A percentile compares a stretch with the other conserved stretches of the same genome.
phyloP scores from a whole-genome alignment of 208 protist genomes.

The Leptomonas pyrrhocoris region DNA sequence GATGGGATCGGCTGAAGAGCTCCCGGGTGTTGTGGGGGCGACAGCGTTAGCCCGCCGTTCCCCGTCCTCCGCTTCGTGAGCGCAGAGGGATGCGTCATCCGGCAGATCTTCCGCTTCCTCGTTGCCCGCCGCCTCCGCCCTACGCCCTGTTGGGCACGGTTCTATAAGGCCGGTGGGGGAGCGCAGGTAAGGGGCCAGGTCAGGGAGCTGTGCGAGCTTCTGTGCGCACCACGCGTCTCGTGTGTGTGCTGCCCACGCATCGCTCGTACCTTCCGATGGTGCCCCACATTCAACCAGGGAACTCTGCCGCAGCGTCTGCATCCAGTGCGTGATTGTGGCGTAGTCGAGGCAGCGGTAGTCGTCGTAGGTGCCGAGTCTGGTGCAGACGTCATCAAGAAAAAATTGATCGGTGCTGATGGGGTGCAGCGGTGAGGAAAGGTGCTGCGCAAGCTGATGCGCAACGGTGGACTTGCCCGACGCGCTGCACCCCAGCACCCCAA shows the following conservation, averaged over 20 bases:
- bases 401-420: slow-evolving; percentile 63
- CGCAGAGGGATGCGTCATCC: slow-evolving; percentile 39
- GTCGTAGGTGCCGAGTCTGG: slow-evolving; percentile 55
- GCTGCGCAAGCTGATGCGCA: slow-evolving; percentile 37
- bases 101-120: background rate
- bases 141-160: background rate
- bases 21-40: background rate
- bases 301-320: slow-evolving; percentile 17
- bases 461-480: slow-evolving; percentile 59
- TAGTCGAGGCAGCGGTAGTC: slow-evolving; percentile 55
- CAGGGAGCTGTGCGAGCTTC: background rate
- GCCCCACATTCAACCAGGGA: background rate
- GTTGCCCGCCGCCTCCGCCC: background rate
- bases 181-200: slow-evolving; percentile 1
- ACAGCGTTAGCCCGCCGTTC: slow-evolving; percentile 8
- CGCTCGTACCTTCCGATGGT: background rate
- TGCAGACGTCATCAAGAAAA: slow-evolving; percentile 36
- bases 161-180: background rate
- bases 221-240: slow-evolving; percentile 9
- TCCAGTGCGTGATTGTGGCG: slow-evolving; percentile 15
- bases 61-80: slow-evolving; percentile 46
- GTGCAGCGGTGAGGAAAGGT: slow-evolving; percentile 47
- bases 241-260: background rate
- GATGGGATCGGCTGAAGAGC: background rate
- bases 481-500: slow-evolving; percentile 64